A percentile compares a stretch with the other conserved stretches of the same genome.
phyloP scores from a whole-genome alignment of 2,329 filamentous ascomycete species.

The Coleophoma cylindrospora region DNA sequence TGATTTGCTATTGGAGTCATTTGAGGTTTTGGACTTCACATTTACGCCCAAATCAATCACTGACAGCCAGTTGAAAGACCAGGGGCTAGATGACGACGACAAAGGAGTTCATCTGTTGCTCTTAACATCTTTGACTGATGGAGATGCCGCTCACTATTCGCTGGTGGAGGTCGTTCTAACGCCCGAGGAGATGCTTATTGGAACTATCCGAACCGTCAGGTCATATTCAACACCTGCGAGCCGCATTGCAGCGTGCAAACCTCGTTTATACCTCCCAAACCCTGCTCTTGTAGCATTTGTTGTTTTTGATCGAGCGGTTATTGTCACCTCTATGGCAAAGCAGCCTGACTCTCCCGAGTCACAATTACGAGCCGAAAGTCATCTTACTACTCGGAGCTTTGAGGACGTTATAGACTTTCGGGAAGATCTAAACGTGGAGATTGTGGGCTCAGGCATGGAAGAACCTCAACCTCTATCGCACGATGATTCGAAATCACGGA shows the following conservation, averaged over 20 bases:
- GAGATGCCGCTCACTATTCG: constrained; percentile 57
- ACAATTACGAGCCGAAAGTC: constrained; percentile 66
- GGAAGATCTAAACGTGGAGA: constrained; percentile 56
- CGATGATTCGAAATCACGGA: constrained; percentile 45
- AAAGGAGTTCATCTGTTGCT: constrained; percentile 53
- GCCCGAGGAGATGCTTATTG: constrained; percentile 47
- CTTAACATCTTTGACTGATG: constrained; percentile 51
- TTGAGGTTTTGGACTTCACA: constrained; percentile 77
- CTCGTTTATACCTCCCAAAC: constrained; percentile 71
- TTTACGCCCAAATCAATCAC: constrained; percentile 54
- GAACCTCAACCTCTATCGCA: constrained; percentile 39
- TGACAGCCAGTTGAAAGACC: constrained; percentile 45
- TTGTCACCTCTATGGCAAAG: constrained; percentile 68
- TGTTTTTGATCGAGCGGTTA: constrained; percentile 72
- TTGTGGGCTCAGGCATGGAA: constrained; percentile 59
- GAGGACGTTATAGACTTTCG: constrained; percentile 85
- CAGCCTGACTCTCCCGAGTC: constrained; percentile 67
- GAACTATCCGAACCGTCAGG: constrained; percentile 63
- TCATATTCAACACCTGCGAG: constrained; percentile 53
- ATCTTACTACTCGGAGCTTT: constrained; percentile 61
- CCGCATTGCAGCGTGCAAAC: constrained; percentile 36
- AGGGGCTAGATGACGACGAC: constrained; percentile 38
- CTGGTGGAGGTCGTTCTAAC: constrained; percentile 68
- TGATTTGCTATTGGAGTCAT: constrained; percentile 48
- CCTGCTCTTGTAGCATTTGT: constrained; percentile 78